Conservation (phyloP, 805 yeast genomes). For the Soucietia sequanensis region DNA sequence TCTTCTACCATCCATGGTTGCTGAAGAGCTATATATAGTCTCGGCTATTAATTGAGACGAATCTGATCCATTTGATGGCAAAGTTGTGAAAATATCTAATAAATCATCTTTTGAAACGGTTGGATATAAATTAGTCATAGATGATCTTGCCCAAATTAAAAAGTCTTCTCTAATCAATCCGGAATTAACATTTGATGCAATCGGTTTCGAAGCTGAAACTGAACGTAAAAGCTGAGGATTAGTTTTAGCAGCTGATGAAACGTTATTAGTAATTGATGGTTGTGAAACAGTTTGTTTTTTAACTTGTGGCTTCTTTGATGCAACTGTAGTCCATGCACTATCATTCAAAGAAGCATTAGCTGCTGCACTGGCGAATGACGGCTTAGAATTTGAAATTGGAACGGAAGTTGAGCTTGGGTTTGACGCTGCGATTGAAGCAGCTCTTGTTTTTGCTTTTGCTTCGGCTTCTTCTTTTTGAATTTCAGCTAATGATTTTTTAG, state of each 20-base stretch:
- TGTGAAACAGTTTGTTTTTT: constrained; percentile 16
- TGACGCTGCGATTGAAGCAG: constrained; percentile 19
- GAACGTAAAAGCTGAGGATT: constrained; percentile 38
- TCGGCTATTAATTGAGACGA: constrained; percentile 87
- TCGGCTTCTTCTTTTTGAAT: constrained; percentile 60
- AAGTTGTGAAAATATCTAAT: constrained; percentile 71
- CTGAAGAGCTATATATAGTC: constrained; percentile 82
- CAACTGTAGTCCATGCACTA: constrained; percentile 46
- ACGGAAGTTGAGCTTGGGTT: constrained; percentile 17
- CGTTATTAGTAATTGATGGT: constrained; percentile 13
- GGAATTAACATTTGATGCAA: constrained; percentile 18
- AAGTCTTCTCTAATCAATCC: constrained; percentile 51
- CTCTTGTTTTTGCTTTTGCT: constrained; percentile 22
- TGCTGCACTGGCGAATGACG: constrained; percentile 34
- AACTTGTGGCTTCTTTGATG: constrained; percentile 35
- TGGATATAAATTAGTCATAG: constrained; percentile 64
- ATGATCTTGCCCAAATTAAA: constrained; percentile 67
- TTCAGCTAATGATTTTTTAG: constrained; percentile 55
- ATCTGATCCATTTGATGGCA: constrained; percentile 69
- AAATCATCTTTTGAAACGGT: constrained; percentile 79
- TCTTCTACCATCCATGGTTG: constrained; percentile 91
- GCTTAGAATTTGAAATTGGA: constrained; percentile 10
- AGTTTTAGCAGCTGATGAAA: constrained; percentile 20
- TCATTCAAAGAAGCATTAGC: constrained; percentile 25
- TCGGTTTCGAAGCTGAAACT: constrained; percentile 31